Percentiles rank a stretch among this genome's conserved stretches.
phyloP scores from a whole-genome alignment of 805 yeast species.

The Ogataea nonfermentans region DNA sequence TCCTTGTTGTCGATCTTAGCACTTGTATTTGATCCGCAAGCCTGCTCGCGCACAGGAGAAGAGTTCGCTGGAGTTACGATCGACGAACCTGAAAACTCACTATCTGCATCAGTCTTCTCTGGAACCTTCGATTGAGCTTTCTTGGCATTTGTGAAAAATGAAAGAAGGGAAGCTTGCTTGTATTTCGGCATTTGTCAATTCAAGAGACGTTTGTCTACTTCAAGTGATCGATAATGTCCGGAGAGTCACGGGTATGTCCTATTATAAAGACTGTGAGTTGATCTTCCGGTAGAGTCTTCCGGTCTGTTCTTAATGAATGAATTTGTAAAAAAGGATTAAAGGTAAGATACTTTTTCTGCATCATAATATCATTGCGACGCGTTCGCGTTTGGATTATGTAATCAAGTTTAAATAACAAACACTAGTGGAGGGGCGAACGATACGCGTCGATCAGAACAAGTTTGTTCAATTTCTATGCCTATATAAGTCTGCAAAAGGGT shows the following conservation, averaged over 20 bases:
- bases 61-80: constrained; percentile 29
- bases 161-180: constrained; percentile 33
- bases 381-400: constrained; percentile 7
- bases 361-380: not conserved
- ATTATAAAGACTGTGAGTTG: too few relatives aligned
- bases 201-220: too few relatives aligned
- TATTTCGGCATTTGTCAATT: constrained; percentile 11
- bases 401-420: not conserved
- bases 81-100: not conserved
- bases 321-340: not conserved
- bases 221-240: too few relatives aligned
- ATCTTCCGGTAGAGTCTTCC: too few relatives aligned
- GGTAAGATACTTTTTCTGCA: not conserved
- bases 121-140: not conserved
- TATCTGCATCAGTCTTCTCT: not conserved
- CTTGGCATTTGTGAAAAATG: constrained; percentile 27
- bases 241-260: too few relatives aligned
- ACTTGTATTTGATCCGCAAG: not conserved
- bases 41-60: constrained; percentile 19
- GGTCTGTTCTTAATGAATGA: too few relatives aligned
- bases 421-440: too few relatives aligned
- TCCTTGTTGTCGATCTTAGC: constrained; percentile 9
- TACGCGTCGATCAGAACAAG: too few relatives aligned
- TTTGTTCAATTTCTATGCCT: too few relatives aligned
- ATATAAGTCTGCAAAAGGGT: too few relatives aligned